Conservation (phyloP, 1,284 basidiomycete genomes). For the Crucibulum parvulum region DNA sequence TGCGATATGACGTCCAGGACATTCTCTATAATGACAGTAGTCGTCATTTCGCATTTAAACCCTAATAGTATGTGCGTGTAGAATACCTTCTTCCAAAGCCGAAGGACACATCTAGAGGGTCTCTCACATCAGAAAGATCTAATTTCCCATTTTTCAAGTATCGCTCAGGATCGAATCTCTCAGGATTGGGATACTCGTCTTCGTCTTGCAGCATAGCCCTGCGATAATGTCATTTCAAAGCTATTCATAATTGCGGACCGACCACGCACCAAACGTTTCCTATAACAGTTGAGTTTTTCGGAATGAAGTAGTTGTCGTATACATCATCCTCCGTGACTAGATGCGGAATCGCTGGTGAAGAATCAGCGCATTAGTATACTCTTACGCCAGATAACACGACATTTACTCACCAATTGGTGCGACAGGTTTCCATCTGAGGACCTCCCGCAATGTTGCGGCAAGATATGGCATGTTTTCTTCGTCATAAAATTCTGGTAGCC, state of each 20-base stretch:
- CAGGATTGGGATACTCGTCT: slow-evolving; percentile 41
- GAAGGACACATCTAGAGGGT: slow-evolving; percentile 31
- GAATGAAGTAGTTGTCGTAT: slow-evolving; percentile 42
- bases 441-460: slow-evolving; percentile 4
- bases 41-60: neutral
- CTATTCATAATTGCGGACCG: neutral
- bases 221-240: neutral
- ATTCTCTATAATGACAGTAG: slow-evolving; percentile 35
- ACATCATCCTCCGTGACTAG: slow-evolving; percentile 30
- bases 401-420: slow-evolving; percentile 18
- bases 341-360: neutral
- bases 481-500: slow-evolving; percentile 6
- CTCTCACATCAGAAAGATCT: slow-evolving; percentile 22
- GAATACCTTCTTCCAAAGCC: slow-evolving; percentile 43
- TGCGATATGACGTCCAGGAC: slow-evolving; percentile 51
- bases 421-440: slow-evolving; percentile 27
- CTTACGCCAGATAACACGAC: neutral
- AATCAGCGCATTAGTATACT: neutral
- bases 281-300: slow-evolving; percentile 39
- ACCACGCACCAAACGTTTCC: slow-evolving; percentile 16
- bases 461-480: slow-evolving; percentile 2
- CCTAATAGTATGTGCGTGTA: neutral
- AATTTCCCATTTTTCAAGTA: slow-evolving; percentile 37
- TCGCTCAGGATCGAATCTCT: slow-evolving; percentile 45
- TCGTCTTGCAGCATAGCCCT: slow-evolving; percentile 50